Percentiles rank a stretch among this genome's conserved stretches.
These are phyloP conservation scores for Claviceps maximensis DNA, from an alignment of 2,329 filamentous ascomycete species.

Conservation along the genomic window DNA sequence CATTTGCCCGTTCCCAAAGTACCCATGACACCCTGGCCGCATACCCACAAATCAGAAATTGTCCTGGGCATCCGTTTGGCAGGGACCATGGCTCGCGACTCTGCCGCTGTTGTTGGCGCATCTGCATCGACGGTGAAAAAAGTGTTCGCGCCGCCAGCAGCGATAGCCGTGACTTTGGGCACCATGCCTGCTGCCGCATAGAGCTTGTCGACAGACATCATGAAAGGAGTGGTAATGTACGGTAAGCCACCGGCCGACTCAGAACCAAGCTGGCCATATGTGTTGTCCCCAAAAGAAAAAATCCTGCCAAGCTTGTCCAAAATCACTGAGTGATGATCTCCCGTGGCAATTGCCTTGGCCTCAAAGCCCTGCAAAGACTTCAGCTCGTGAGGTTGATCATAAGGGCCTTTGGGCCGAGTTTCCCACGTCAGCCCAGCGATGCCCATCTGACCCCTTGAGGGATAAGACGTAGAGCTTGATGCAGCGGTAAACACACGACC, in stretches of 20 bases:
- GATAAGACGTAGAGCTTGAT: conserved; percentile 64
- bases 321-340: conserved; percentile 75
- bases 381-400: conserved; percentile 74
- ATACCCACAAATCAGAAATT: conserved; percentile 62
- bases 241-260: conserved; percentile 49
- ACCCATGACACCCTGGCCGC: conserved; percentile 75
- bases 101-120: conserved; percentile 21
- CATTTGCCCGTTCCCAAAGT: conserved; percentile 74
- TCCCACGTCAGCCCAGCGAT: conserved; percentile 71
- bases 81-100: conserved; percentile 14
- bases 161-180: conserved; percentile 60
- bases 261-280: conserved; percentile 80
- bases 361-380: conserved; percentile 55
- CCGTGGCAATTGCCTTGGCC: conserved; percentile 63
- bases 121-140: conserved; percentile 78
- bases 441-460: conserved; percentile 74
- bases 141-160: conserved; percentile 74
- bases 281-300: conserved; percentile 86
- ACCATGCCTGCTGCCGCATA: conserved; percentile 53
- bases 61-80: conserved; percentile 19
- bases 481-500: conserved; percentile 86
- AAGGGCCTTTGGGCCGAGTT: conserved; percentile 62
- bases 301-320: conserved; percentile 63
- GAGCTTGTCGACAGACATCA: conserved; percentile 56
- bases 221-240: conserved; percentile 54